Evolutionary conservation across 805 yeast genomes (phyloP), one percentile per base, ranked within the genome.

Genomic region (Saccharomyces mikatae): DNA sequence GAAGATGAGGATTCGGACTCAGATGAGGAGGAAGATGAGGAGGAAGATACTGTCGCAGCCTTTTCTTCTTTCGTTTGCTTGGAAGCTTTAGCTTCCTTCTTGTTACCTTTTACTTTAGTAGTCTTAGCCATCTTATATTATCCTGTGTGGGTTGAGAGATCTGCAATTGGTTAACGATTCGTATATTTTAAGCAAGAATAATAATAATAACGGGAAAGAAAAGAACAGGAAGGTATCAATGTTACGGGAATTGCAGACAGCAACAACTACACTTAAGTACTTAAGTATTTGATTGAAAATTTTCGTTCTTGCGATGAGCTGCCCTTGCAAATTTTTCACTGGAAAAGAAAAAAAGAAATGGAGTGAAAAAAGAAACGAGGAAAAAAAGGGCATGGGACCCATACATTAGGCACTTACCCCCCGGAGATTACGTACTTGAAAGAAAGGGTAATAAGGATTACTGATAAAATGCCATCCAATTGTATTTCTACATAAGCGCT

Each of bases 101-200:
- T 67, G 54, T 66, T 57, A 44, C 56, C 64, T 64, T 66, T 66
- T 62, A 64, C 64, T 49, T 62, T 58, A 58, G 63, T 60, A 56
- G 60, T 55, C 55, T 64, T 65, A 58, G 63, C 64, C 64, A 67
- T 62, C 53, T 52, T 55, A 32, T 49, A 14, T 48, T 32, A 21
- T 27, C 36, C 27, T 48, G 49, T 53, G 56, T 54, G 52, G 51
- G 47, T 50, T 47, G 29, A 28, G 11, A 48, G 55, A 44, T 47
- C 32, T 48, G 44, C 8, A 47, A 47, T 51, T 52, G 29, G 51
- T 44, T 46, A 51, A 27, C 41, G 31, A 10, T n/a, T 28, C 21
- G 47, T 36, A 4, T 3, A 17, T 36, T 17, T 3, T 11, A 36
- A 36, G 44, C 44, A 17, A 36, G 10, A 36, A 8, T 17, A 36